Conservation (phyloP, 2,329 filamentous ascomycete species). For the Colletotrichum destructivum region DNA sequence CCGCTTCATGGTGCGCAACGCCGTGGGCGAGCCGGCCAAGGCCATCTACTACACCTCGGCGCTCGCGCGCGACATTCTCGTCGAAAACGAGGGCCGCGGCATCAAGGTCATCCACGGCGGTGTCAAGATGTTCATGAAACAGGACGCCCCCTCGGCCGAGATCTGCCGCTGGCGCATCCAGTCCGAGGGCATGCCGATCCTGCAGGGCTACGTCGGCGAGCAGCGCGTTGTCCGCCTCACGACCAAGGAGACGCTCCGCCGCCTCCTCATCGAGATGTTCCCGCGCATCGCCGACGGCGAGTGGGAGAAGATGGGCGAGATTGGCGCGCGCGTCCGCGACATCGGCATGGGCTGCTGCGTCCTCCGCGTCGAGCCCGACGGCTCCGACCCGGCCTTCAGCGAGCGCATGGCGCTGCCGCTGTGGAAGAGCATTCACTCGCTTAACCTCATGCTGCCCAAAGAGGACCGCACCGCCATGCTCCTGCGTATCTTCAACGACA, state of each 20-base stretch:
- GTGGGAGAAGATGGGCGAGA: constrained; percentile 86
- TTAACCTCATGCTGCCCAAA: constrained; percentile 98
- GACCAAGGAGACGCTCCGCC: constrained; percentile 84
- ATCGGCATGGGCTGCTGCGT: constrained; percentile 94
- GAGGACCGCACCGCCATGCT: constrained; percentile 96
- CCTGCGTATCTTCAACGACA: constrained; percentile 91
- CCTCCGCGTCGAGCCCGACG: constrained; percentile 84
- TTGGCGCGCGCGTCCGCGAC: constrained; percentile 84
- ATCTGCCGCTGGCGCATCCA: constrained; percentile 97
- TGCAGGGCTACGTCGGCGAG: constrained; percentile 90
- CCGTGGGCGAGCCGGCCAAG: constrained; percentile 87
- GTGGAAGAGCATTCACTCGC: constrained; percentile 91
- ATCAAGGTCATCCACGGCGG: constrained; percentile 97
- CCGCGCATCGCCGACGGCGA: constrained; percentile 84
- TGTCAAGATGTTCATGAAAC: constrained; percentile 99
- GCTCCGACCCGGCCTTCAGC: constrained; percentile 69
- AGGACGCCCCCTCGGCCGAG: constrained; percentile 88
- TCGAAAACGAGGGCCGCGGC: constrained; percentile 88
- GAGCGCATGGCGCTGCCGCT: constrained; percentile 92
- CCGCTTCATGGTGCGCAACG: constrained; percentile 97
- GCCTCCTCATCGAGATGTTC: constrained; percentile 95
- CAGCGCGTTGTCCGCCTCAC: constrained; percentile 81
- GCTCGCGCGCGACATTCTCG: constrained; percentile 87
- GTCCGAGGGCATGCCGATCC: constrained; percentile 90
- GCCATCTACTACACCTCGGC: constrained; percentile 96